Conservation (phyloP, 495 filamentous ascomycete genomes). For the Stereocaulon alpinum region DNA sequence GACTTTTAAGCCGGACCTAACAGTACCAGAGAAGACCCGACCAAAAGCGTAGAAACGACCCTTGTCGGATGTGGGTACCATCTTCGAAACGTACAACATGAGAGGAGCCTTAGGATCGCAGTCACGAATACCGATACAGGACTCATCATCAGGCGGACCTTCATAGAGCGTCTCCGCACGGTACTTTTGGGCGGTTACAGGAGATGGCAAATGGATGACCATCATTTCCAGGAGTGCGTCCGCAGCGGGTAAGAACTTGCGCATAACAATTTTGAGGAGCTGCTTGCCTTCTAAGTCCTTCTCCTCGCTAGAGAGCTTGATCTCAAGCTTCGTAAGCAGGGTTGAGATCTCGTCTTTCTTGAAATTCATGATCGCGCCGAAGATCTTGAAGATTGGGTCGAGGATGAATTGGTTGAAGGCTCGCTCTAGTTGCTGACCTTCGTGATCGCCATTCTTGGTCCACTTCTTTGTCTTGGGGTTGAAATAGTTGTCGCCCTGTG, state of each 20-base stretch:
- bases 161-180: slow-evolving; percentile 98
- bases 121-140: slow-evolving; percentile 90
- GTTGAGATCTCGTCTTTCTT: slow-evolving; percentile 85
- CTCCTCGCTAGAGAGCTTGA: slow-evolving; percentile 79
- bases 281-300: slow-evolving; percentile 91
- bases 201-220: slow-evolving; percentile 96
- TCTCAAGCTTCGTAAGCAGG: slow-evolving; percentile 82
- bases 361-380: slow-evolving; percentile 90
- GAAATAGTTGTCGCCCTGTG: slow-evolving; percentile 95
- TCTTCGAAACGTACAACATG: slow-evolving; percentile 99
- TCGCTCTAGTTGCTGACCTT: slow-evolving; percentile 87
- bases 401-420: slow-evolving; percentile 98
- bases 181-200: slow-evolving; percentile 93
- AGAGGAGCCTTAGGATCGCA: slow-evolving; percentile 95
- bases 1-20: slow-evolving; percentile 96
- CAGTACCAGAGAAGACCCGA: slow-evolving; percentile 98
- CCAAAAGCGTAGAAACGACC: slow-evolving; percentile 99
- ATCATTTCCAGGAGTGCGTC: slow-evolving; percentile 99
- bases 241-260: slow-evolving; percentile 94
- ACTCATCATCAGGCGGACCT: slow-evolving; percentile 86
- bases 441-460: slow-evolving; percentile 70
- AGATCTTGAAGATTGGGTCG: slow-evolving; percentile 99
- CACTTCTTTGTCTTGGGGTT: slow-evolving; percentile 99
- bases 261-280: slow-evolving; percentile 95
- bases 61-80: slow-evolving; percentile 99